Evolutionary conservation across 2,329 filamentous ascomycete genomes (phyloP), one percentile per base, ranked within the genome.

Genomic region (Mycosphaerella sp.): DNA sequence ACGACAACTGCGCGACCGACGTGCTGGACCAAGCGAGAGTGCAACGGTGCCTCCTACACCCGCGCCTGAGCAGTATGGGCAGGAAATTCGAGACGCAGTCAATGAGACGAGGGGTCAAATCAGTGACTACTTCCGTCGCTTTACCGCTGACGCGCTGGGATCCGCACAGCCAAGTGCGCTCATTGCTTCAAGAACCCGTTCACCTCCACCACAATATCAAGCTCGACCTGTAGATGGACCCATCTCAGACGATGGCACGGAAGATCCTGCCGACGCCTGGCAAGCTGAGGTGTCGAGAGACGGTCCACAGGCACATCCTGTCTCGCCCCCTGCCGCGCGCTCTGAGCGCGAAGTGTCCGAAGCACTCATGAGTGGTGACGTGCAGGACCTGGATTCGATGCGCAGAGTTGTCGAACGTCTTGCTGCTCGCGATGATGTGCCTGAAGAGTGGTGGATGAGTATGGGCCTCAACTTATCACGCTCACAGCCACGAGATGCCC

Each of bases 391-490:
- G 21, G 76, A 79, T 17, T 80, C 83, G 41, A 85, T 90, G 78
- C 84, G 87, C 59, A 76, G 77, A 44, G 85, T 94, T 41, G 76
- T 93, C 32, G 81, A 84, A 59, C 78, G 81, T 39, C 75, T 94
- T 49, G 81, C 84, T 30, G 77, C 79, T 14, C 75, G 86, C 18
- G 79, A 87, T 63, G 86, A 90, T 60, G 85, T 93, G 48, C 85
- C 87, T 0, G 87, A 93, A 55, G 83, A 88, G 57, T 90, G 85
- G 82, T 94, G 88, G 88, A 68, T 68, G 47, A 71, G 68, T 16
- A 70, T 73, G 14, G 73, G 73, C 10, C 56, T 75, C 50, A 65
- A 63, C 21, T 35, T 64, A 5, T 64, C 60, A 16, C 56, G 64
- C 3, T 53, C 62, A 7, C 44, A 57, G 35, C 58, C 56, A 27